Evolutionary conservation across 768 basidiomycete species (phyloP), one percentile per base, ranked within the genome.

Genomic region (Strobilomyces echinocephalus): DNA sequence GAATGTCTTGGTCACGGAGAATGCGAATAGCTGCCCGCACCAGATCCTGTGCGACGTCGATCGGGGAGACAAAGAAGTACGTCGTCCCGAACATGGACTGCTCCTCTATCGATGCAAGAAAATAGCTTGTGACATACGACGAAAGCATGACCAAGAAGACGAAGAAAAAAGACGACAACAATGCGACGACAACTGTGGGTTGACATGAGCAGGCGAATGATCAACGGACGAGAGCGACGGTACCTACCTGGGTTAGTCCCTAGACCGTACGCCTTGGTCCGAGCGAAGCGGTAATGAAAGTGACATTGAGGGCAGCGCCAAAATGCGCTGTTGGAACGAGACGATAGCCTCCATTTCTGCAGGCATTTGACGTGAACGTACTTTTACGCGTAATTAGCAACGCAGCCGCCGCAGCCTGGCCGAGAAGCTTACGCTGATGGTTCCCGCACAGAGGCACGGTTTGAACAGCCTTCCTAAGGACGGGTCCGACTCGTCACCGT

Each of bases 351-450:
- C 90, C 90, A 92, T 49, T 72, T 76, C 57, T 88, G 82, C 6
- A 91, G 76, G 62, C 89, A 91, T 61, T 81, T 80, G 46, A 91
- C 76, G 70, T 92, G 90, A 33, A 91, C 89, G 66, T 83, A 82
- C 88, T 90, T 61, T 46, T 46, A 49, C 47, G 60, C 49, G 58
- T 57, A 50, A 59, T 69, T 40, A 66, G 53, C 31, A 56, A 56
- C 42, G 46, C 55, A 60, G 49, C 40, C 41, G 42, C 36, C 48
- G 26, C 20, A 55, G 45, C 20, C 42, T 49, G 21, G 28, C 46
- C 8, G 43, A 42, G 38, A 26, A 11, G 69, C 75, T 58, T 60
- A 83, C 80, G 55, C 84, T 86, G 55, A 92, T 88, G 20, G 85
- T 85, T 40, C 91, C 91, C 56, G 80, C 83, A 57, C 82, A 83